These are phyloP conservation scores for Lactuca saligna DNA, from an alignment of 129 eudicot genomes.

Conservation along the genomic window DNA sequence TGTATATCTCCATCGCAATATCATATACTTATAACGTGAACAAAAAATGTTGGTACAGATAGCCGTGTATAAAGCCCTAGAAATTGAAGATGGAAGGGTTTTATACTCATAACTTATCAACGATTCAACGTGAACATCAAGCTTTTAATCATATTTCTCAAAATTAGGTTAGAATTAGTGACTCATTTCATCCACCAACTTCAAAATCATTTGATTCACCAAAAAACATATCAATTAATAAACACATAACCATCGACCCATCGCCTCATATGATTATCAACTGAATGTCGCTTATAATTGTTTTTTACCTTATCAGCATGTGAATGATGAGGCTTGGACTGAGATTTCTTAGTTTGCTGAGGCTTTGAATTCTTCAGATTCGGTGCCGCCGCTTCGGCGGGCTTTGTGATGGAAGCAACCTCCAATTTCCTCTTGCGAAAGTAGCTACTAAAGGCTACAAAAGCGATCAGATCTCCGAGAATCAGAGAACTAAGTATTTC, in stretches of 20 bases:
- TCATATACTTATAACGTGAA: neutral
- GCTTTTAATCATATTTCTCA: conserved; percentile 15
- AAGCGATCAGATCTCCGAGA: conserved; percentile 67
- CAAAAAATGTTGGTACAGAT: neutral
- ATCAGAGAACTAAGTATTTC: conserved; percentile 44
- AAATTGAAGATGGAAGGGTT: conserved; percentile 3
- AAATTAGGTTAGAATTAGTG: conserved; percentile 16
- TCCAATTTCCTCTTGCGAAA: conserved; percentile 64
- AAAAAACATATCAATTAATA: conserved; percentile 9
- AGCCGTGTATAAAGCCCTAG: conserved; percentile 16
- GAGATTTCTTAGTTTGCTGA: conserved; percentile 49
- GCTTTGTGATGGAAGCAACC: conserved; percentile 57
- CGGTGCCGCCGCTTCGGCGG: conserved; percentile 26
- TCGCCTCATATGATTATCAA: conserved; percentile 11
- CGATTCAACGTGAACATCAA: conserved; percentile 14
- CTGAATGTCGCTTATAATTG: neutral
- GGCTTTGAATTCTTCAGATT: conserved; percentile 52
- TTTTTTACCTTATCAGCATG: conserved; percentile 75
- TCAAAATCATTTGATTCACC: conserved; percentile 15
- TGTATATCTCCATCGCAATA: neutral
- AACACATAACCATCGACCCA: conserved; percentile 2
- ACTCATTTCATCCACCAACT: conserved; percentile 1
- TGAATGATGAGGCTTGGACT: conserved; percentile 65
- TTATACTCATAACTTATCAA: neutral
- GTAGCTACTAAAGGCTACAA: conserved; percentile 60